A percentile compares a stretch with the other conserved stretches of the same genome.
Evolutionary conservation across 1,284 basidiomycete species (phyloP).

Genomic region (Naganishia albida): DNA sequence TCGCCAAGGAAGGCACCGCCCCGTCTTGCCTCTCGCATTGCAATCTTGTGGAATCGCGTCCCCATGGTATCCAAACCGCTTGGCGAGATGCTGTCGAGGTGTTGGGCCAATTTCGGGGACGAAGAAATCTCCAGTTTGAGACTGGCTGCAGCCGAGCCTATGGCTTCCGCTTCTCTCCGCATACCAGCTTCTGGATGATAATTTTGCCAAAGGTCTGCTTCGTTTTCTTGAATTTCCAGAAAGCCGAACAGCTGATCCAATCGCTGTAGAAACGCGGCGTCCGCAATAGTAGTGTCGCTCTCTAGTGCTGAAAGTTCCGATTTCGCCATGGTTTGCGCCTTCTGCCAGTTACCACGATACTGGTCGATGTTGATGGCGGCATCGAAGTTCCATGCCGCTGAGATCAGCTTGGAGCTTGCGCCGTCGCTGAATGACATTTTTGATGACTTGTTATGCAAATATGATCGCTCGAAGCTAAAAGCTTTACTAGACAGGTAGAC

Average conservation of each 20-base stretch:
- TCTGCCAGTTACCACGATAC: neutral
- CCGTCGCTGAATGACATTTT: too few species aligned
- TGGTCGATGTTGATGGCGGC: neutral
- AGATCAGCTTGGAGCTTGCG: neutral
- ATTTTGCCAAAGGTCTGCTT: neutral
- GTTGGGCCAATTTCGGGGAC: neutral
- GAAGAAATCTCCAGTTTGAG: neutral
- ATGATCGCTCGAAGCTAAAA: too few species aligned
- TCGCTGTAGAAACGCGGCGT: neutral
- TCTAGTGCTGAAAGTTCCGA: neutral
- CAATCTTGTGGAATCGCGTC: too few species aligned
- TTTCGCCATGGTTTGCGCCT: neutral
- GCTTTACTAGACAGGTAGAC: too few species aligned
- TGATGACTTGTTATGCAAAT: too few species aligned
- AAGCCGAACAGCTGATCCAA: constrained; percentile 10
- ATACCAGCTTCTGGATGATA: neutral
- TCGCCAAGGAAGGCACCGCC: too few species aligned
- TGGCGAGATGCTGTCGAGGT: too few species aligned
- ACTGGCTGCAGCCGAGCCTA: neutral
- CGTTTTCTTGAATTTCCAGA: neutral
- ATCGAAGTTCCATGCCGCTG: neutral
- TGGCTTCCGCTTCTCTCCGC: neutral
- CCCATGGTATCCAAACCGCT: too few species aligned
- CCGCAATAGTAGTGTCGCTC: neutral
- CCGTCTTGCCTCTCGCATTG: too few species aligned